Conservation (phyloP, 192 early-diverging fungal species). For the Phlyctochytrium arcticum region DNA sequence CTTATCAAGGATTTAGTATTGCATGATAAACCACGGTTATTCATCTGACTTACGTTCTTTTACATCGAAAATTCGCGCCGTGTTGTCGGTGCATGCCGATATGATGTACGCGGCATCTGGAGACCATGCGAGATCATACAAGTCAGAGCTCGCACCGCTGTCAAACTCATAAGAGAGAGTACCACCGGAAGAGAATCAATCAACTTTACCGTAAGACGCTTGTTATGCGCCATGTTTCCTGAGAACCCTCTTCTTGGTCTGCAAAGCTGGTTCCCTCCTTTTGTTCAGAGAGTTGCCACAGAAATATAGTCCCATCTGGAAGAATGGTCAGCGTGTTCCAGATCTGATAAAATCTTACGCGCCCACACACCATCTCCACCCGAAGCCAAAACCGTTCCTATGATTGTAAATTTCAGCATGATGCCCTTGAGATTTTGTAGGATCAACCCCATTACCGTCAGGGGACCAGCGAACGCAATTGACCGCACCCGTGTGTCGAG, state of each 20-base stretch:
- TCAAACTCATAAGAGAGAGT: no score
- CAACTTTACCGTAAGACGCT: conserved; percentile 60
- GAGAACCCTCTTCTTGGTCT: conserved; percentile 43
- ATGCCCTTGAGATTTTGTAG: no score
- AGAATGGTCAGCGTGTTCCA: conserved; percentile 4
- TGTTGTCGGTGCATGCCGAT: conserved; percentile 85
- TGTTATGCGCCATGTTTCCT: conserved; percentile 74
- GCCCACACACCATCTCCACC: conserved; percentile 72
- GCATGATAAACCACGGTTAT: no score
- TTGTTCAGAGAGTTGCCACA: conserved; percentile 71
- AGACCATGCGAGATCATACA: conserved; percentile 94
- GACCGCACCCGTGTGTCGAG: conserved; percentile 81
- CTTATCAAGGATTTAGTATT: conserved; percentile 25
- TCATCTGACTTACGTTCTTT: conserved; percentile 54
- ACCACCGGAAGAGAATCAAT: no score
- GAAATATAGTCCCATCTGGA: conserved; percentile 76
- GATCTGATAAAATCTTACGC: neutral
- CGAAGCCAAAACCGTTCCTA: conserved; percentile 63
- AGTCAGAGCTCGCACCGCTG: conserved; percentile 72
- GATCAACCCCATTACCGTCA: conserved; percentile 36
- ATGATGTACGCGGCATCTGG: conserved; percentile 77
- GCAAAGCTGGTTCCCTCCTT: conserved; percentile 35
- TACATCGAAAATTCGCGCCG: conserved; percentile 81
- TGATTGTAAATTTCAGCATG: no score
- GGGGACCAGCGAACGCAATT: conserved; percentile 93